Conservation (phyloP, 768 basidiomycete species). For the Rhodocollybia butyracea region DNA sequence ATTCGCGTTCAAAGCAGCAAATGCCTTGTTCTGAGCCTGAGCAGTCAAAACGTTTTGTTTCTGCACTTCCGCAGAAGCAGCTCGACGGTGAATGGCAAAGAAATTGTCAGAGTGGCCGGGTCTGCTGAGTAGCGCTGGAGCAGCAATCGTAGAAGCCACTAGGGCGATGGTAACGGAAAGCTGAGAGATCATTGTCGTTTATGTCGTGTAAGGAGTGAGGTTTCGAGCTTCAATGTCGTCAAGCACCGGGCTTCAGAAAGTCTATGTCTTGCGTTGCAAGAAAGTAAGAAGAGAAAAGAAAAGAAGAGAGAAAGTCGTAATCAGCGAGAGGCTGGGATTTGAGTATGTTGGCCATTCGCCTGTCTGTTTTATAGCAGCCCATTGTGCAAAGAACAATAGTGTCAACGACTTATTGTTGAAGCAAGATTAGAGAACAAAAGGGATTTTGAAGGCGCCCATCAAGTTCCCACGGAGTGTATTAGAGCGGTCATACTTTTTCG, state of each 20-base stretch:
- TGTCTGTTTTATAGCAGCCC: too few species aligned
- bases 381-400: too few species aligned
- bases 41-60: conserved; percentile 48
- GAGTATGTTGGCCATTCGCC: too few species aligned
- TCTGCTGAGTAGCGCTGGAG: neutral
- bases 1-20: conserved; percentile 36
- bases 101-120: neutral
- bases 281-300: neutral
- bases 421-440: too few species aligned
- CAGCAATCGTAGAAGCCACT: neutral
- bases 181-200: neutral
- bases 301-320: neutral
- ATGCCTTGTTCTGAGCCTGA: conserved; percentile 47
- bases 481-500: too few species aligned
- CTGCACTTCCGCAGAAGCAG: conserved; percentile 12
- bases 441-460: too few species aligned
- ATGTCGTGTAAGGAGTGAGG: neutral
- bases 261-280: neutral
- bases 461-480: too few species aligned
- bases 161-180: neutral
- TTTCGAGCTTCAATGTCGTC: neutral
- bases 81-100: neutral
- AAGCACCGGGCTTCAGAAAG: neutral
- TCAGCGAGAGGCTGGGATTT: too few species aligned
- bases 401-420: too few species aligned